Conservation (phyloP, 2,329 filamentous ascomycete genomes). For the Conoideocrella luteorostrata region DNA sequence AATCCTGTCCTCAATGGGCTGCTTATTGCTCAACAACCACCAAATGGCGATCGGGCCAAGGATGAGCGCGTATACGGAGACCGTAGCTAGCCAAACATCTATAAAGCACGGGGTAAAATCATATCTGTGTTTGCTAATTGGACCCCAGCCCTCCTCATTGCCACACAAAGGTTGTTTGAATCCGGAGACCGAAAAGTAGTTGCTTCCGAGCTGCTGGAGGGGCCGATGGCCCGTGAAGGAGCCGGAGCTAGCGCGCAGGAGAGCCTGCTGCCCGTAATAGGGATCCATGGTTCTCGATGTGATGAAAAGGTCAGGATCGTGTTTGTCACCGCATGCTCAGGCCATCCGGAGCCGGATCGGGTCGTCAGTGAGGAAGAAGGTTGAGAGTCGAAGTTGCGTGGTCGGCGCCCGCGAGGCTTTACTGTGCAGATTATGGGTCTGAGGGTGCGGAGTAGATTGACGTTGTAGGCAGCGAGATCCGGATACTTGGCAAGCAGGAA, state of each 20-base stretch:
- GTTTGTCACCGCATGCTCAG: conserved; percentile 17
- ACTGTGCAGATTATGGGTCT: conserved; percentile 2
- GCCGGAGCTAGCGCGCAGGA: conserved; percentile 54
- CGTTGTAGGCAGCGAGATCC: conserved; percentile 1
- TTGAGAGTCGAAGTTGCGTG: conserved; percentile 1
- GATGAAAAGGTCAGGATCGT: conserved; percentile 7
- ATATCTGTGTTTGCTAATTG: conserved; percentile 76
- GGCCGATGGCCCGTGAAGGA: conserved; percentile 55
- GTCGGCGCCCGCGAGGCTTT: neutral
- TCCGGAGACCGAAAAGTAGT: conserved; percentile 50
- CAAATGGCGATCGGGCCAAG: conserved; percentile 71
- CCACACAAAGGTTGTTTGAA: conserved; percentile 71
- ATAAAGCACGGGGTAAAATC: conserved; percentile 98
- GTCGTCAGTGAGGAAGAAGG: conserved; percentile 11
- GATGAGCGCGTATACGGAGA: conserved; percentile 73
- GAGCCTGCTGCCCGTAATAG: conserved; percentile 36
- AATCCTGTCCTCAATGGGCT: conserved; percentile 48
- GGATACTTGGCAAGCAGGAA: neutral
- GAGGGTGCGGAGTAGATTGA: conserved; percentile 4
- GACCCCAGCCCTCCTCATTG: conserved; percentile 92
- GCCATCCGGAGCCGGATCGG: conserved; percentile 9
- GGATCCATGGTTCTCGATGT: conserved; percentile 21
- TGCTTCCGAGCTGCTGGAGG: conserved; percentile 42
- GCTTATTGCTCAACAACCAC: conserved; percentile 68
- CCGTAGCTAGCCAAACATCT: conserved; percentile 76